phyloP scores from a whole-genome alignment of 768 basidiomycete species.

The Termitomyces sp. region DNA sequence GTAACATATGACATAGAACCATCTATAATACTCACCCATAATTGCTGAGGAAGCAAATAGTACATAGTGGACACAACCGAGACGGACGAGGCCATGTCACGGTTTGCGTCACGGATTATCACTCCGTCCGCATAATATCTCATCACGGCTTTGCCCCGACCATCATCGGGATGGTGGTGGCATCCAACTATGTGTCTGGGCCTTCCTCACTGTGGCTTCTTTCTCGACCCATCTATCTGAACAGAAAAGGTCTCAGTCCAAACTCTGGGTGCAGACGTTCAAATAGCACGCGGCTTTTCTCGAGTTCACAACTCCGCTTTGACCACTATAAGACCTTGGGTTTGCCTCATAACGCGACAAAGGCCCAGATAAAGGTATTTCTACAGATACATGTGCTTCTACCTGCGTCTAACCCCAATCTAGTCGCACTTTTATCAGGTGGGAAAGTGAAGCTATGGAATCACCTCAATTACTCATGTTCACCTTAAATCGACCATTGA shows the following conservation, averaged over 20 bases:
- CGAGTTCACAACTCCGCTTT: constrained; percentile 13
- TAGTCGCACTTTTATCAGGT: constrained; percentile 41
- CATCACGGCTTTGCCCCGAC: not conserved
- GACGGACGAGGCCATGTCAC: too few species aligned
- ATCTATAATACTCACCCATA: too few species aligned
- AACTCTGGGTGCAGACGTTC: not conserved
- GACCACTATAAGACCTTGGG: constrained; percentile 38
- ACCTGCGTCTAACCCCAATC: not conserved
- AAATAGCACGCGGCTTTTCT: constrained; percentile 11
- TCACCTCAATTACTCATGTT: not conserved
- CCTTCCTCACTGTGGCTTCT: not conserved
- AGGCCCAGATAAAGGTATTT: constrained; percentile 37
- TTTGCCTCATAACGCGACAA: constrained; percentile 29
- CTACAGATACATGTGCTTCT: not conserved
- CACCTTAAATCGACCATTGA: not conserved
- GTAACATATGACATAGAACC: too few species aligned
- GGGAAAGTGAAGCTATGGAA: not conserved
- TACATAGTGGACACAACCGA: too few species aligned
- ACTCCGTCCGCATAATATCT: not conserved
- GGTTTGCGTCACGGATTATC: not conserved
- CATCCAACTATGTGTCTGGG: not conserved
- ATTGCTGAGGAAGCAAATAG: too few species aligned
- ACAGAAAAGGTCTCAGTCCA: not conserved
- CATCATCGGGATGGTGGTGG: not conserved
- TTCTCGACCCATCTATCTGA: not conserved